These are phyloP conservation scores for Lodderomyces jiufengensis DNA, from an alignment of 1,139 yeast genomes.

Conservation along the genomic window DNA sequence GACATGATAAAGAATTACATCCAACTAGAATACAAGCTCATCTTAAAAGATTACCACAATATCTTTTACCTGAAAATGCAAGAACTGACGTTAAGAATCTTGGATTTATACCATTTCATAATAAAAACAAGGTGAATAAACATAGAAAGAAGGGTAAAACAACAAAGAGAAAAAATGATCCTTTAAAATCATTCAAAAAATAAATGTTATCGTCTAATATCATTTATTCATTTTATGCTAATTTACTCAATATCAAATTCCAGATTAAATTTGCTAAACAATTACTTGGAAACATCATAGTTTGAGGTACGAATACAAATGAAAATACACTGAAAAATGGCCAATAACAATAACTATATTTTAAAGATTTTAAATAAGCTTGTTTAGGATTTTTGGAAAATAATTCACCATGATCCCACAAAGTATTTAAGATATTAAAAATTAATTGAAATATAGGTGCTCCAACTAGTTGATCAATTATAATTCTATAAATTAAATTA, in stretches of 20 bases:
- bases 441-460: slow-evolving; percentile 52
- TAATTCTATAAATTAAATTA: slow-evolving; percentile 33
- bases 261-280: slow-evolving; percentile 56
- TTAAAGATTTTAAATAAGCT: slow-evolving; percentile 45
- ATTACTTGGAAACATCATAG: slow-evolving; percentile 54
- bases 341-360: slow-evolving; percentile 56
- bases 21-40: slow-evolving; percentile 81
- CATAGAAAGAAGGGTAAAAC: slow-evolving; percentile 36
- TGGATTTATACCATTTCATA: slow-evolving; percentile 74
- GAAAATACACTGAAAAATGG: slow-evolving; percentile 52
- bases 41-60: slow-evolving; percentile 88
- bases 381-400: slow-evolving; percentile 21
- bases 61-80: slow-evolving; percentile 79
- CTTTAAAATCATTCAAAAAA: slow-evolving; percentile 53
- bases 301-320: slow-evolving; percentile 46
- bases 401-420: slow-evolving; percentile 55
- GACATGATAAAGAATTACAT: slow-evolving; percentile 89
- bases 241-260: slow-evolving; percentile 49
- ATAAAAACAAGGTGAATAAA: slow-evolving; percentile 47
- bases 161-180: slow-evolving; percentile 54
- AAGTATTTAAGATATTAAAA: slow-evolving; percentile 44
- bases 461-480: slow-evolving; percentile 54
- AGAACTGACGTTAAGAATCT: slow-evolving; percentile 55
- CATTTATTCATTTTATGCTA: slow-evolving; percentile 13
- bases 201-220: slow-evolving; percentile 1